Evolutionary conservation across 2,329 filamentous ascomycete genomes (phyloP).

Genomic region (Colletotrichum salicis): DNA sequence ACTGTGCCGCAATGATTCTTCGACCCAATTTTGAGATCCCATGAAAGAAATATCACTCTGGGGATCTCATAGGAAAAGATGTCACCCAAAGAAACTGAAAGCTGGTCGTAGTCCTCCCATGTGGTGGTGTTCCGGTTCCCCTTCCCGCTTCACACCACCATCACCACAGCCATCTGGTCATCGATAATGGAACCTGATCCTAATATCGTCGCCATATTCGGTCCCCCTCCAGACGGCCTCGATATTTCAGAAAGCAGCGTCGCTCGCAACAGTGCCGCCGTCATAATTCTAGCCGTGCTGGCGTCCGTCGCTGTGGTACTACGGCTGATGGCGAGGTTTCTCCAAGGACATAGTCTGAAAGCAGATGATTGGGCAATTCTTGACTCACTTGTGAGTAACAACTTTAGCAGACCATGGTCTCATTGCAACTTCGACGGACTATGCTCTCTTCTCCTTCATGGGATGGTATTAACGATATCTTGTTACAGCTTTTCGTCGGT

Average conservation of each 20-base stretch:
- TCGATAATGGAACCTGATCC: constrained; percentile 6
- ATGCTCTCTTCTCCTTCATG: no score
- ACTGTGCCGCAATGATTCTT: neutral
- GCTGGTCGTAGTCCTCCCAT: neutral
- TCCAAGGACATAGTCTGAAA: constrained; percentile 13
- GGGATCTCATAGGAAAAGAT: neutral
- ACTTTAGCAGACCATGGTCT: no score
- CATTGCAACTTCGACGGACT: no score
- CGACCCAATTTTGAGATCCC: neutral
- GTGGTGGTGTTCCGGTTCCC: neutral
- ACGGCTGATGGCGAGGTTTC: constrained; percentile 9
- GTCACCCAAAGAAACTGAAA: neutral
- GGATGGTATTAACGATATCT: no score
- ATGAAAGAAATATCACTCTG: neutral
- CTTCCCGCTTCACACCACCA: neutral
- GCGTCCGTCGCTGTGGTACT: constrained; percentile 14
- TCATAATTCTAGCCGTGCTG: constrained; percentile 13
- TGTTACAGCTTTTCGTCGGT: constrained; percentile 3
- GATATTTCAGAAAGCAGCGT: constrained; percentile 22
- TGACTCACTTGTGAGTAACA: neutral
- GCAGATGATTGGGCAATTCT: constrained; percentile 27
- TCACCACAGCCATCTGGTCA: neutral
- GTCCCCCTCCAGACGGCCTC: constrained; percentile 9
- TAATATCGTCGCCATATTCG: constrained; percentile 9
- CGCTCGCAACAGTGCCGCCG: constrained; percentile 16